phyloP scores from a whole-genome alignment of 176 grass and related monocot species.

The Oryza rufipogon region DNA sequence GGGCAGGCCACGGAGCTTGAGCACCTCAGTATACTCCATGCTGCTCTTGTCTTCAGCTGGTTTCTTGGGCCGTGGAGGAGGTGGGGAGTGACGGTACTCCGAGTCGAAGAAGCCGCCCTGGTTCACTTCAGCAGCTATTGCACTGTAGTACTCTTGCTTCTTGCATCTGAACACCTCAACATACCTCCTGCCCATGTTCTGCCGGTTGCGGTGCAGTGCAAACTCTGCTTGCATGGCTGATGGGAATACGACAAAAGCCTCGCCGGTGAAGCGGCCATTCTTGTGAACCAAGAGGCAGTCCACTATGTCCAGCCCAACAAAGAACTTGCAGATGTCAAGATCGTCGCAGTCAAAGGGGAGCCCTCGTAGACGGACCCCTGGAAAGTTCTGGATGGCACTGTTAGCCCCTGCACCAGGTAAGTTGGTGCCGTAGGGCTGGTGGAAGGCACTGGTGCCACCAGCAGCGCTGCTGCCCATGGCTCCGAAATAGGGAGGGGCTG shows the following conservation, averaged over 20 bases:
- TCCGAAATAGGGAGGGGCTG: constrained; percentile 60
- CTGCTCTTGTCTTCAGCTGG: constrained; percentile 62
- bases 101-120: constrained; percentile 52
- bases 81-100: constrained; percentile 51
- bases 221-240: constrained; percentile 70
- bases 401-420: constrained; percentile 49
- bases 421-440: constrained; percentile 51
- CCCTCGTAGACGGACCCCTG: constrained; percentile 73
- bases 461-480: constrained; percentile 45
- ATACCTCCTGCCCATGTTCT: constrained; percentile 91
- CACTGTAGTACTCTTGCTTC: constrained; percentile 88
- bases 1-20: constrained; percentile 86
- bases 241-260: constrained; percentile 82
- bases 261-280: constrained; percentile 75
- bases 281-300: constrained; percentile 85
- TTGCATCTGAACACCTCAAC: constrained; percentile 94
- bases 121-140: constrained; percentile 85
- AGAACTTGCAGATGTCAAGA: constrained; percentile 87
- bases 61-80: constrained; percentile 56
- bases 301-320: constrained; percentile 76
- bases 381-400: constrained; percentile 66
- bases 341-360: constrained; percentile 94
- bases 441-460: constrained; percentile 42
- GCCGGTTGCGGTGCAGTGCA: constrained; percentile 76
- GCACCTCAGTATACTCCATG: constrained; percentile 92